Percentiles rank a stretch among this genome's conserved stretches.
phyloP scores from a whole-genome alignment of 2,329 filamentous ascomycete genomes.

The Diaporthe sp. region DNA sequence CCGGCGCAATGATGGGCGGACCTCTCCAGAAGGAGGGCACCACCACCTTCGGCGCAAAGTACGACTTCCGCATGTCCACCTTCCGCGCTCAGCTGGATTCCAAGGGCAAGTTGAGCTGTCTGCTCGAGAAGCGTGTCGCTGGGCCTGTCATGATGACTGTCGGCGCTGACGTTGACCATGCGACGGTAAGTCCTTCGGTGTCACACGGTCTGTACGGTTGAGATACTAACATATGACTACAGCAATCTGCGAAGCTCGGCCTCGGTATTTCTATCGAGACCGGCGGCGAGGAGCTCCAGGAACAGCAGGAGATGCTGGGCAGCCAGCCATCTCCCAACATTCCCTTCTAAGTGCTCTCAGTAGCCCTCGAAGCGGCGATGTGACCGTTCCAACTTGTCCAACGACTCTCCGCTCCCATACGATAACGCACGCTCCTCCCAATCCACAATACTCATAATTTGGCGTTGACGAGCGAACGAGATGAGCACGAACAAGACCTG shows the following conservation, averaged over 20 bases:
- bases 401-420: conserved; percentile 46
- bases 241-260: conserved; percentile 97
- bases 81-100: conserved; percentile 98
- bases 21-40: conserved; percentile 86
- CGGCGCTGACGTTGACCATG: conserved; percentile 95
- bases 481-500: conserved; percentile 32
- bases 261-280: conserved; percentile 94
- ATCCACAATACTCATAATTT: conserved; percentile 34
- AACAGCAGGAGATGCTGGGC: conserved; percentile 78
- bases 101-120: conserved; percentile 90
- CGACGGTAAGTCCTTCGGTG: conserved; percentile 76
- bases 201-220: background rate
- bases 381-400: conserved; percentile 24
- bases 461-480: conserved; percentile 32
- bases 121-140: conserved; percentile 95
- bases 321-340: conserved; percentile 70
- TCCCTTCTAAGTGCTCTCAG: conserved; percentile 68
- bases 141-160: conserved; percentile 95
- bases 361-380: background rate
- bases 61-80: conserved; percentile 95
- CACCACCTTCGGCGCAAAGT: conserved; percentile 94
- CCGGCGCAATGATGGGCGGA: conserved; percentile 80
- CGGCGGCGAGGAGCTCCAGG: conserved; percentile 86
- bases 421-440: conserved; percentile 32
- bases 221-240: conserved; percentile 48